These are phyloP conservation scores for Ophioceras dolichostomum DNA, from an alignment of 2,329 filamentous ascomycete species.

Conservation along the genomic window DNA sequence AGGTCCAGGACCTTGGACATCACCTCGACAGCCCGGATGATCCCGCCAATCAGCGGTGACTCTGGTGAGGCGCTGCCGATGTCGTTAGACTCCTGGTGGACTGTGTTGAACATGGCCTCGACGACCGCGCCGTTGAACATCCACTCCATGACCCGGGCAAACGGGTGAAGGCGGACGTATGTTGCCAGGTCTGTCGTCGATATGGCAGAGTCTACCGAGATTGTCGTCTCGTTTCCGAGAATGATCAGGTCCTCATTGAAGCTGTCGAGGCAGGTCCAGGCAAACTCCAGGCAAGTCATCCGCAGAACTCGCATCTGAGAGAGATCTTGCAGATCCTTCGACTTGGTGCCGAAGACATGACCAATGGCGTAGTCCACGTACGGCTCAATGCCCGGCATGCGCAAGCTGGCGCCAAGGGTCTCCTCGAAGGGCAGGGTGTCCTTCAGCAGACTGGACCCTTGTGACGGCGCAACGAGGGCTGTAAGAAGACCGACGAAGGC, in stretches of 20 bases:
- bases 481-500: constrained; percentile 72
- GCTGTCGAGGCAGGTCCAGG: constrained; percentile 61
- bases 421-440: constrained; percentile 81
- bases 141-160: constrained; percentile 94
- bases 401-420: constrained; percentile 62
- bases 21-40: constrained; percentile 72
- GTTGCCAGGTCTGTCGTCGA: constrained; percentile 59
- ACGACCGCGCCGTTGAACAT: constrained; percentile 90
- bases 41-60: constrained; percentile 69
- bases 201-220: constrained; percentile 65
- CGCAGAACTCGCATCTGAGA: constrained; percentile 62
- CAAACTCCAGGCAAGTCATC: constrained; percentile 74
- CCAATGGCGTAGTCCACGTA: constrained; percentile 89
- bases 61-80: constrained; percentile 62
- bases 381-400: constrained; percentile 73
- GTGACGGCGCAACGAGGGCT: constrained; percentile 55
- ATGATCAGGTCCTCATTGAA: constrained; percentile 94
- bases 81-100: constrained; percentile 63
- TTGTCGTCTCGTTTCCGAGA: constrained; percentile 65
- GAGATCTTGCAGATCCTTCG: constrained; percentile 51
- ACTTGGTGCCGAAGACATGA: constrained; percentile 57
- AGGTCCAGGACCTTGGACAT: constrained; percentile 74
- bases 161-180: constrained; percentile 84
- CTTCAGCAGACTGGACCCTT: constrained; percentile 48
- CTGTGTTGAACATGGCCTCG: constrained; percentile 61